These are phyloP conservation scores for Hymenoscyphus fraxineus DNA, from an alignment of 2,329 filamentous ascomycete genomes.

Conservation along the genomic window DNA sequence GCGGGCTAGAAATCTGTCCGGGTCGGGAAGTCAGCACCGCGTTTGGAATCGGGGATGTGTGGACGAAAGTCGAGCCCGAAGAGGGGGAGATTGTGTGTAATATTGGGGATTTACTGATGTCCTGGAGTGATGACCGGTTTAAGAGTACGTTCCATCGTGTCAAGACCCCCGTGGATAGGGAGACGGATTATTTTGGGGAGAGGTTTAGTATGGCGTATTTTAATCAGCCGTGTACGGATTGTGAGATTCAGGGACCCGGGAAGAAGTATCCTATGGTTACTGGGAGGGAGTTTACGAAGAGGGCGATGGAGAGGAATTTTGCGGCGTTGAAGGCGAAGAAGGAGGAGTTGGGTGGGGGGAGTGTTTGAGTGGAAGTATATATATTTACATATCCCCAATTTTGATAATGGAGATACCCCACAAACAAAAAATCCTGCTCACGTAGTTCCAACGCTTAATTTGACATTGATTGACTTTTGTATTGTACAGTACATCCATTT, in stretches of 20 bases:
- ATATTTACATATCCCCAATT: no score
- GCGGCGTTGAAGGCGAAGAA: slow-evolving; percentile 48
- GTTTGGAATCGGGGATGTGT: slow-evolving; percentile 56
- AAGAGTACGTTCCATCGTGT: slow-evolving; percentile 64
- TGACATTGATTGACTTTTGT: slow-evolving; percentile 8
- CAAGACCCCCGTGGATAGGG: slow-evolving; percentile 53
- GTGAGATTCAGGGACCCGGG: slow-evolving; percentile 54
- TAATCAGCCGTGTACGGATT: slow-evolving; percentile 59
- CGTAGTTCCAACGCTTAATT: not conserved
- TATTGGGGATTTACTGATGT: slow-evolving; percentile 64
- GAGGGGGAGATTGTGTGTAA: slow-evolving; percentile 59
- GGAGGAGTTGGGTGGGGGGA: slow-evolving; percentile 25
- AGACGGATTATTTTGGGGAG: slow-evolving; percentile 53
- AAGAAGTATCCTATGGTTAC: slow-evolving; percentile 61
- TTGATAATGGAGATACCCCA: no score
- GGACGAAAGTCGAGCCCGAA: slow-evolving; percentile 58
- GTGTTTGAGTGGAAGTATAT: no score
- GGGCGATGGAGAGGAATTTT: slow-evolving; percentile 55
- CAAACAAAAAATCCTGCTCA: not conserved
- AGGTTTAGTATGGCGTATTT: slow-evolving; percentile 65
- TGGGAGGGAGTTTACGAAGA: slow-evolving; percentile 55
- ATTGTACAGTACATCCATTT: slow-evolving; percentile 11
- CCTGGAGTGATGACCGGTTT: slow-evolving; percentile 63
- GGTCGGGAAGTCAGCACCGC: slow-evolving; percentile 57
- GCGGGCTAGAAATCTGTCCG: slow-evolving; percentile 61